phyloP scores from a whole-genome alignment of 192 early-diverging fungal species.

The Coemansia sp. region DNA sequence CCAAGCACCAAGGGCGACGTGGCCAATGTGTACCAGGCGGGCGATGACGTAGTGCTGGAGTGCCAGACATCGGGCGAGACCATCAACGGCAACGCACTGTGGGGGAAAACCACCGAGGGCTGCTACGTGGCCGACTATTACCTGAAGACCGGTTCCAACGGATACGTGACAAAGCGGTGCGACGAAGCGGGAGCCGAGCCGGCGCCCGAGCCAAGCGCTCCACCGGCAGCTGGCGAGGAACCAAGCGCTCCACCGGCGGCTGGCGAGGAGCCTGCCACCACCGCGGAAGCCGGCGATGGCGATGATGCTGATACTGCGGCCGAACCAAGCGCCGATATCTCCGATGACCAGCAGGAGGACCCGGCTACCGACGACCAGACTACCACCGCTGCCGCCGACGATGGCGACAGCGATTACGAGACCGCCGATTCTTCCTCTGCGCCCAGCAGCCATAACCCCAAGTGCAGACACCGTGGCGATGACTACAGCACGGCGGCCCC shows the following conservation, averaged over 20 bases:
- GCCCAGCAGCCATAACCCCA: too few species aligned
- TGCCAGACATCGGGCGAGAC: slow-evolving; percentile 39
- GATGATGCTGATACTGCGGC: background rate
- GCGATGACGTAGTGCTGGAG: slow-evolving; percentile 7
- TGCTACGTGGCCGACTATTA: slow-evolving; percentile 57
- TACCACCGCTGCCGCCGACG: too few species aligned
- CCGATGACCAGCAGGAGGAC: too few species aligned
- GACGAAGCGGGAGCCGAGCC: background rate
- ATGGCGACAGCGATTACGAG: too few species aligned
- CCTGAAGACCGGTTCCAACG: slow-evolving; percentile 33
- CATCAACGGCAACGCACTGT: slow-evolving; percentile 35
- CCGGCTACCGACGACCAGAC: too few species aligned
- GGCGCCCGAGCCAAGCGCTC: too few species aligned
- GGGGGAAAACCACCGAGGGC: slow-evolving; percentile 49
- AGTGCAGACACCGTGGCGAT: too few species aligned
- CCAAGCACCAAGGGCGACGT: slow-evolving; percentile 12
- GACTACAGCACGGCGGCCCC: too few species aligned
- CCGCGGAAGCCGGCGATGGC: background rate
- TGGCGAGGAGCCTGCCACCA: background rate
- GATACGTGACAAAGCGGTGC: slow-evolving; percentile 31
- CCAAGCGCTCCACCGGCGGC: background rate
- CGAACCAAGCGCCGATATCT: too few species aligned
- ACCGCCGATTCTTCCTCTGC: too few species aligned
- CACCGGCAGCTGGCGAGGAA: background rate
- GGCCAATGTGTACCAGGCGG: background rate